phyloP scores from a whole-genome alignment of 495 filamentous ascomycete species.

The Pseudoneurospora amorphoporcata region DNA sequence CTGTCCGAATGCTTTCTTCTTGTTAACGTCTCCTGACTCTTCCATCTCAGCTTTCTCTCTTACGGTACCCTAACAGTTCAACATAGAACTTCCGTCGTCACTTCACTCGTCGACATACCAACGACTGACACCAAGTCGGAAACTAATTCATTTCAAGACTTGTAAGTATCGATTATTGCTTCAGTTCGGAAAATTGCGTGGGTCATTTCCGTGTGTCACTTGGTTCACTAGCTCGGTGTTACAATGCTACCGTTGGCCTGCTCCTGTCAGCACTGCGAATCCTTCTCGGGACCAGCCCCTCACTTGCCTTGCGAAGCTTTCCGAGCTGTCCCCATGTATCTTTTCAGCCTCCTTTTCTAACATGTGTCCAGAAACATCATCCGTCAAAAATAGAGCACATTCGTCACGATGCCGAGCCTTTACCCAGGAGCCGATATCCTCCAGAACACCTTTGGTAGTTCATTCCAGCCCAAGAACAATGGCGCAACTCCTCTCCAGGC shows the following conservation, averaged over 20 bases:
- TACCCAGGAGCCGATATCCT: conserved; percentile 38
- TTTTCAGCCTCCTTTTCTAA: not conserved
- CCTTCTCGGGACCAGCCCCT: not conserved
- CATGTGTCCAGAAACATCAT: not conserved
- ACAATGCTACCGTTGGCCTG: not conserved
- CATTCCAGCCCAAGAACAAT: conserved; percentile 10
- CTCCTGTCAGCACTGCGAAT: not conserved
- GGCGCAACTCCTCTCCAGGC: conserved; percentile 37
- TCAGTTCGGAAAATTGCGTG: not conserved
- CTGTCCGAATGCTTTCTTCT: not conserved
- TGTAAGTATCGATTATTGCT: not conserved
- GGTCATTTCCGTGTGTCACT: not conserved
- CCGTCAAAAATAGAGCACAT: not conserved
- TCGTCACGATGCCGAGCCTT: conserved; percentile 32
- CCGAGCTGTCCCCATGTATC: not conserved
- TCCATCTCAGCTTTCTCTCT: not conserved
- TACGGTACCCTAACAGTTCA: not conserved
- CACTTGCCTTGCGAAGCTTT: not conserved
- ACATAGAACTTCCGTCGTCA: not conserved
- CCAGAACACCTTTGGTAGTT: conserved; percentile 32
- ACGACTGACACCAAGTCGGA: not conserved
- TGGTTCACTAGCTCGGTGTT: not conserved
- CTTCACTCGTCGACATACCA: not conserved
- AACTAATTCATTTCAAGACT: not conserved
- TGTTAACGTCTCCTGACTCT: not conserved